Evolutionary conservation across 2,329 filamentous ascomycete genomes (phyloP).

Genomic region (Arthrobotrys sinensis): DNA sequence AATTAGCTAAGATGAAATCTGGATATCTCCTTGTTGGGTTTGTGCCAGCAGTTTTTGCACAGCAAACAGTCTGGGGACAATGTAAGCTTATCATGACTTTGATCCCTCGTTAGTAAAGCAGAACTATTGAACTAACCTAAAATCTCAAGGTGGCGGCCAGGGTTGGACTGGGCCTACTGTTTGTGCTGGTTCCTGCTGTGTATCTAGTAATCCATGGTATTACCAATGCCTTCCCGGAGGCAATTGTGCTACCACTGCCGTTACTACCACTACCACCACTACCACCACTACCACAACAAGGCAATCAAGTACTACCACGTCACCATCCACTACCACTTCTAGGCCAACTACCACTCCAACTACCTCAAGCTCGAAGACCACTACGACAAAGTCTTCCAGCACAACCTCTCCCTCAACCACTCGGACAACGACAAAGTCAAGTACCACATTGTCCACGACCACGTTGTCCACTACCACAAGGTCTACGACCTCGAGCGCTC

Average conservation of each 20-base stretch:
- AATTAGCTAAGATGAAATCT: constrained; percentile 26
- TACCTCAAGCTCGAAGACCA: constrained; percentile 12
- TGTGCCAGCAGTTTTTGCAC: constrained; percentile 10
- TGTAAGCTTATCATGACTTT: constrained; percentile 8
- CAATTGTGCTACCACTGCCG: not conserved
- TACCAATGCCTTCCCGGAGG: constrained; percentile 24
- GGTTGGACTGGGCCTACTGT: constrained; percentile 27
- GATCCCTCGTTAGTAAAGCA: not conserved
- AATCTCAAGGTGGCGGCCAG: constrained; percentile 21
- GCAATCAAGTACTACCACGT: constrained; percentile 4
- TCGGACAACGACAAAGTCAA: constrained; percentile 18
- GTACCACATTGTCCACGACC: constrained; percentile 4
- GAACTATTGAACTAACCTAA: not conserved
- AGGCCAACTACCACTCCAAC: constrained; percentile 2
- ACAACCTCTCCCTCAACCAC: constrained; percentile 13
- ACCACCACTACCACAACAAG: constrained; percentile 12
- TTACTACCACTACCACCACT: not conserved
- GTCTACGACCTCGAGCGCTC: constrained; percentile 21
- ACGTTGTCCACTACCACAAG: constrained; percentile 20
- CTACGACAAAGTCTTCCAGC: not conserved
- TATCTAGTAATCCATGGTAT: constrained; percentile 33
- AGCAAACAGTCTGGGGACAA: constrained; percentile 38
- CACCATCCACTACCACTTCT: constrained; percentile 1
- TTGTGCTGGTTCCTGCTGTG: constrained; percentile 26
- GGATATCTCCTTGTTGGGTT: not conserved